Evolutionary conservation across 2,329 filamentous ascomycete genomes (phyloP), one percentile per base, ranked within the genome.

Genomic region (Aquanectria penicillioides): DNA sequence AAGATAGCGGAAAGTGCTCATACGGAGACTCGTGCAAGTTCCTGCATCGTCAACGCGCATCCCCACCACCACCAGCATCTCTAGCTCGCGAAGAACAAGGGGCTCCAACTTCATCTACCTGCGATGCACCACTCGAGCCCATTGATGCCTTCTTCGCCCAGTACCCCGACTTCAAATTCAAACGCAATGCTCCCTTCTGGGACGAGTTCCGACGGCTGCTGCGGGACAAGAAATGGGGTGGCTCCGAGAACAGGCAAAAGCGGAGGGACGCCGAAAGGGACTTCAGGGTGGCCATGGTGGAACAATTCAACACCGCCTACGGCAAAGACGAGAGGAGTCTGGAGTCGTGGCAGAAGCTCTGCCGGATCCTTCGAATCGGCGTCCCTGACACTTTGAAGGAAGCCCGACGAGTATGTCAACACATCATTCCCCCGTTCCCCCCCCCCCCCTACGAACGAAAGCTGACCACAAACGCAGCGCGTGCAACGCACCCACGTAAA

Each of bases 191-290:
- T 3, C 15, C 57, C 12, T 63, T 61, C 9, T 57, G 10, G 17
- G 18, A 55, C 1, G 60, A 66, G 48, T 66, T 65, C 29, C 4
- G 43, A 11, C 61, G 50, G 15, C 25, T 63, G 59, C 28, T 20
- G 20, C 7, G 15, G 4, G 29, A 56, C 13, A 44, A 37, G 22
- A 23, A 18, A 31, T 31, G 36, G 18, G 28, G 15, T 50, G 50
- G 47, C 17, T 6, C 5, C 4, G 8, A 46, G 12, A 25, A 43
- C 15, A 13, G 33, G 10, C 2, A 0, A 1, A 15, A 54, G 13
- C 51, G 15, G 12, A 5, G 10, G 6, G 26, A 37, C 11, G 49
- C 28, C 46, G 41, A 23, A 43, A 2, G 10, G 0, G 44, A 43
- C 0, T 66, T 66, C 4, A 51, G 33, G 20, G 12, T 34, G 5